phyloP scores from a whole-genome alignment of 2,329 filamentous ascomycete species.

The Trichoderma breve region DNA sequence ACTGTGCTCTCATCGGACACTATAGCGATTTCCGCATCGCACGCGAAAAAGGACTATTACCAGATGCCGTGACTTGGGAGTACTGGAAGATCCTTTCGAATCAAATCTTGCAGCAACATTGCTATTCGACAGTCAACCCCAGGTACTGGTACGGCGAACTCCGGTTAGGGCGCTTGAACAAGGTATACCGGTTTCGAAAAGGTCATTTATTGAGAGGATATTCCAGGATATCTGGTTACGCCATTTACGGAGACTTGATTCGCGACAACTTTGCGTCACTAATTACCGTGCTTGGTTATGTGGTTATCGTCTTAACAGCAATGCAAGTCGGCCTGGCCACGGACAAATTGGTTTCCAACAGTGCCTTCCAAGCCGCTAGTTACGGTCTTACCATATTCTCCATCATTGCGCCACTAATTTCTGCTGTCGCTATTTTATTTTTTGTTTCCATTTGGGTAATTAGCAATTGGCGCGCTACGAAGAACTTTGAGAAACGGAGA shows the following conservation, averaged over 20 bases:
- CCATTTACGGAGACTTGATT: slow-evolving; percentile 41
- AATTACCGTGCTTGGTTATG: slow-evolving; percentile 40
- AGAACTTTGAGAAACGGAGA: neutral
- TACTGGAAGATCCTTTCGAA: slow-evolving; percentile 35
- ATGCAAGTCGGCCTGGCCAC: slow-evolving; percentile 49
- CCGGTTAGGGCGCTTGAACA: slow-evolving; percentile 39
- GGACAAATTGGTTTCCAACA: slow-evolving; percentile 31
- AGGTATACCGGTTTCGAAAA: slow-evolving; percentile 36
- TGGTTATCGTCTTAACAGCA: slow-evolving; percentile 46
- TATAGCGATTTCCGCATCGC: slow-evolving; percentile 41
- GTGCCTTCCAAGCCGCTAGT: slow-evolving; percentile 41
- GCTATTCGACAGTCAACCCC: slow-evolving; percentile 31
- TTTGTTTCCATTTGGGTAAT: neutral
- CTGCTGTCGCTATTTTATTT: neutral
- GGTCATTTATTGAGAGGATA: slow-evolving; percentile 26
- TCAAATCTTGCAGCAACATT: slow-evolving; percentile 25
- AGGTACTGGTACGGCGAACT: slow-evolving; percentile 44
- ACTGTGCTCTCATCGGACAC: slow-evolving; percentile 37
- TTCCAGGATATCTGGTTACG: slow-evolving; percentile 23
- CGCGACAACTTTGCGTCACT: slow-evolving; percentile 44
- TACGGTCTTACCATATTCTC: slow-evolving; percentile 50
- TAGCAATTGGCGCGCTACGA: neutral
- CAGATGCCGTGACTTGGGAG: slow-evolving; percentile 31
- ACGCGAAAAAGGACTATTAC: slow-evolving; percentile 34
- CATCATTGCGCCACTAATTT: slow-evolving; percentile 40